phyloP scores from a whole-genome alignment of 208 protist genomes.

The Leishmania gerbilli region DNA sequence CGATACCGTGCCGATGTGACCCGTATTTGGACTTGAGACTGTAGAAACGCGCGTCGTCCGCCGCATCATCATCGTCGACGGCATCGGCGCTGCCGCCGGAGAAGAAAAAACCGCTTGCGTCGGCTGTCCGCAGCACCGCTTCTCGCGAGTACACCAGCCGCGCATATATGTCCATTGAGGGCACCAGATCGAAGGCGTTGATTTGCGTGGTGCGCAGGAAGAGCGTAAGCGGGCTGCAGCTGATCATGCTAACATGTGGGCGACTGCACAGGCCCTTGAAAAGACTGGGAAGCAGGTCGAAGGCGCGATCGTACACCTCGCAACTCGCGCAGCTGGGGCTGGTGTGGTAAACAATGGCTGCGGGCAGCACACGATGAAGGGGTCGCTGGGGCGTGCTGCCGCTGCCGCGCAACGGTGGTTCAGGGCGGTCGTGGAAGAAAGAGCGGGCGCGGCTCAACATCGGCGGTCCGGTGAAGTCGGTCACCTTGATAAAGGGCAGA shows the following conservation, averaged over 20 bases:
- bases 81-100: background rate
- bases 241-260: slow-evolving; percentile 45
- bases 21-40: slow-evolving; percentile 21
- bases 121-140: slow-evolving; percentile 20
- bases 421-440: background rate
- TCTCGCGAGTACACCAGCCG: slow-evolving; percentile 22
- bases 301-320: slow-evolving; percentile 37
- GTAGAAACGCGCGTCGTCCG: slow-evolving; percentile 16
- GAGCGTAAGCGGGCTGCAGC: slow-evolving; percentile 68
- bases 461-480: background rate
- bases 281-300: slow-evolving; percentile 60
- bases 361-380: slow-evolving; percentile 31
- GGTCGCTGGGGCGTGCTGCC: slow-evolving; percentile 22
- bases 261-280: slow-evolving; percentile 53
- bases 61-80: background rate
- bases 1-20: slow-evolving; percentile 6
- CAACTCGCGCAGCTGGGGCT: slow-evolving; percentile 37
- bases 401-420: slow-evolving; percentile 6
- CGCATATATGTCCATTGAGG: slow-evolving; percentile 38
- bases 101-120: slow-evolving; percentile 1
- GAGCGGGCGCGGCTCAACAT: background rate
- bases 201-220: slow-evolving; percentile 40
- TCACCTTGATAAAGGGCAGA: slow-evolving; percentile 8
- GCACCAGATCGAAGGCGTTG: slow-evolving; percentile 24
- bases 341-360: slow-evolving; percentile 51